Evolutionary conservation across 1,139 yeast genomes (phyloP), one percentile per base, ranked within the genome.

Genomic region (Hansenula lynferdii): DNA sequence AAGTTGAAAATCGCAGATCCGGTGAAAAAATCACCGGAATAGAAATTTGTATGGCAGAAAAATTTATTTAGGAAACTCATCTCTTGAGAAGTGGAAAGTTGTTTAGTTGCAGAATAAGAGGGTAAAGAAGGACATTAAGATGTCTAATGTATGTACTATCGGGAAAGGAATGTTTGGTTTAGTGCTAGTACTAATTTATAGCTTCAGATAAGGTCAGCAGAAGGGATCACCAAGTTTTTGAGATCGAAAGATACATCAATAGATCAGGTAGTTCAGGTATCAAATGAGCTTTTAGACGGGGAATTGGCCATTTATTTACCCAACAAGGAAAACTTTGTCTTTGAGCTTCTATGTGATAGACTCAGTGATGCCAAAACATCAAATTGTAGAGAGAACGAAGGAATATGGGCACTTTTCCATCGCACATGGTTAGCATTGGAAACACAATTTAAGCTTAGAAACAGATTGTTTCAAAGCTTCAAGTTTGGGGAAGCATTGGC

Each of bases 331-430:
- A 52, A 62, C 0, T 86, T 87, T 41, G 61, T 86, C 3, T 63
- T 84, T 29, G 90, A 84, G 39, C 69, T 89, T 49, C 49, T 84
- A 3, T 66, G 79, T 44, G 94, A 85, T 51, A 68, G 90, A 47
- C 59, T 86, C 48, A 72, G 72, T 42, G 86, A 80, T 53, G 42
- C 56, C 40, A 55, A 62, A 41, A 44, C 66, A 40, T 50, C 56
- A 4, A 45, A 54, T 6, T 79, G 79, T 68, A 76, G 72, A 49
- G 55, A 45, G 12, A 58, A 63, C 36, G 39, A 56, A 0, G 52
- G 56, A 3, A 60, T 71, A 1, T 82, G 90, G 87, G 40, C 42
- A 5, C 56, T 79, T 31, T 65, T 76, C 42, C 51, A 56, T 31
- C 53, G 53, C 15, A 55, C 68, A 27, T 78, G 82, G 78, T 30